Percentiles rank a stretch among this genome's conserved stretches.
Conservation (phyloP, 2,329 filamentous ascomycete genomes). For the Gnomoniopsis smithogilvyi region DNA sequence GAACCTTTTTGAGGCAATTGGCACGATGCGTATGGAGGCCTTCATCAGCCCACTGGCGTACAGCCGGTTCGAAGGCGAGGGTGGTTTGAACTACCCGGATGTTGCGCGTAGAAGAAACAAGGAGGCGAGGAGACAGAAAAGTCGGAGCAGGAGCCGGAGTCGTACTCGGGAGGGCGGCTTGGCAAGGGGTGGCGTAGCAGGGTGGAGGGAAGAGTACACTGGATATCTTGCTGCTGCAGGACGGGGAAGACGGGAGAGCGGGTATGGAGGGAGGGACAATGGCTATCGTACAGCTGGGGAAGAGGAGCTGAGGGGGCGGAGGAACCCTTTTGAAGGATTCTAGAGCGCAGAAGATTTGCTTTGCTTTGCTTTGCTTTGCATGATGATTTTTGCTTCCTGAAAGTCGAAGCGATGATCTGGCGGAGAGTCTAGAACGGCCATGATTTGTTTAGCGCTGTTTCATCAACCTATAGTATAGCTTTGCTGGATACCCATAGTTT, state of each 20-base stretch:
- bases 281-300: slow-evolving; percentile 35
- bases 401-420: too few relatives aligned
- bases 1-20: slow-evolving; percentile 82
- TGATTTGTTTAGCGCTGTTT: neutral
- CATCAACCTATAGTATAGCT: neutral
- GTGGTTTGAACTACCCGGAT: slow-evolving; percentile 36
- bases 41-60: slow-evolving; percentile 71
- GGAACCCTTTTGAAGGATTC: slow-evolving; percentile 63
- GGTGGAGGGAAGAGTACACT: slow-evolving; percentile 27
- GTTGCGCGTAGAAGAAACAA: slow-evolving; percentile 32
- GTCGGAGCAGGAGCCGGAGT: slow-evolving; percentile 47
- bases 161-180: neutral
- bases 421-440: too few relatives aligned
- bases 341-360: slow-evolving; percentile 27
- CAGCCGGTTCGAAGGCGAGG: slow-evolving; percentile 34
- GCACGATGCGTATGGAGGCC: slow-evolving; percentile 94
- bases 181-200: slow-evolving; percentile 31
- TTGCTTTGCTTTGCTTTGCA: neutral
- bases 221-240: slow-evolving; percentile 18
- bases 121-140: slow-evolving; percentile 32
- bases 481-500: slow-evolving; percentile 4
- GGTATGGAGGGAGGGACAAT: slow-evolving; percentile 21
- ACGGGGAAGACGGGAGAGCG: slow-evolving; percentile 31
- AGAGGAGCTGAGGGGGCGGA: slow-evolving; percentile 49
- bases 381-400: neutral